These are phyloP conservation scores for Chlamydomonas sp. DNA, from an alignment of 139 green algal species.

Conservation along the genomic window DNA sequence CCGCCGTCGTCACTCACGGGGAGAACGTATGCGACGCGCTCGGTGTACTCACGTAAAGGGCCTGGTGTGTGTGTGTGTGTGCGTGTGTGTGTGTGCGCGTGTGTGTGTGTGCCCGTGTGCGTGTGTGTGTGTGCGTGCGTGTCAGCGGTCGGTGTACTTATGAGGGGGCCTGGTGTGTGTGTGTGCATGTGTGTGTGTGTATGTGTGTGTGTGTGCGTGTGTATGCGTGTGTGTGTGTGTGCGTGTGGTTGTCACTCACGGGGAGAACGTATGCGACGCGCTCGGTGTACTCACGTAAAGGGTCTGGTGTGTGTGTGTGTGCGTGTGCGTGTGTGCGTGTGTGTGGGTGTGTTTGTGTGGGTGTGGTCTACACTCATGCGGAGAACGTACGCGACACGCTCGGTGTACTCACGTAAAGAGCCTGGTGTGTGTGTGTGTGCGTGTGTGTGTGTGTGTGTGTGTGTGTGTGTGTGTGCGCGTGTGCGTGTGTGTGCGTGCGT, in stretches of 20 bases:
- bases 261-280: too few species aligned
- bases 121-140: not conserved
- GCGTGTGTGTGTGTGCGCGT: not conserved
- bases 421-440: not conserved
- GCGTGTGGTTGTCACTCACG: too few species aligned
- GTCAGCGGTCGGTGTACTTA: not conserved
- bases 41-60: constrained; percentile 52
- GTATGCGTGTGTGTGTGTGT: too few species aligned
- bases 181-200: too few species aligned
- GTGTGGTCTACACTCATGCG: constrained; percentile 95
- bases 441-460: not conserved
- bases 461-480: not conserved
- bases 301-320: too few species aligned
- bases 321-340: too few species aligned
- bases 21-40: constrained; percentile 83
- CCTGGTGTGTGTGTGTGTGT: not conserved
- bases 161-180: not conserved
- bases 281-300: too few species aligned
- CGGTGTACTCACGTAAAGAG: constrained; percentile 52
- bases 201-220: too few species aligned
- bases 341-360: too few species aligned
- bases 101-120: not conserved
- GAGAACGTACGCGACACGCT: constrained; percentile 83
- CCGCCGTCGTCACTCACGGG: constrained; percentile 95
- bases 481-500: not conserved